Percentiles rank a stretch among this genome's conserved stretches.
phyloP scores from a whole-genome alignment of 192 early-diverging fungal genomes.

The Linnemannia hyalina region DNA sequence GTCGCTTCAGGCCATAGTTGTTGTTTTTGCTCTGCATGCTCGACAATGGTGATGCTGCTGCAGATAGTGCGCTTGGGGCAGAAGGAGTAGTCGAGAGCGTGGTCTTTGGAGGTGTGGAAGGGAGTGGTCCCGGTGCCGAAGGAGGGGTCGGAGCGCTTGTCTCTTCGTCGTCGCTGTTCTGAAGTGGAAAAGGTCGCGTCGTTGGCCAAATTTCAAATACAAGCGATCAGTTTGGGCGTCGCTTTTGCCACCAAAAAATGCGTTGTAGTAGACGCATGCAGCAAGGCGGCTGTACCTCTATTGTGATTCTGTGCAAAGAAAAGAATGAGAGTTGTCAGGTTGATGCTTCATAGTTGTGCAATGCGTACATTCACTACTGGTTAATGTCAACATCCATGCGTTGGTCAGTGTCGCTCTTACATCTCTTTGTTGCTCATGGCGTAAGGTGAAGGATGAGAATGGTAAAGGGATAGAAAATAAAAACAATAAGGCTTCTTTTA shows the following conservation, averaged over 20 bases:
- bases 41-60: neutral
- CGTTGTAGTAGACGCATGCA: too few species aligned
- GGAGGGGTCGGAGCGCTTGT: neutral
- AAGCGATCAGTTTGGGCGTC: neutral
- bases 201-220: neutral
- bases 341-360: neutral
- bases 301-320: constrained; percentile 5
- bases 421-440: constrained; percentile 1
- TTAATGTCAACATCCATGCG: neutral
- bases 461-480: neutral
- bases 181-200: neutral
- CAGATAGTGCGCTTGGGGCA: neutral
- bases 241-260: constrained; percentile 21
- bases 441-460: neutral
- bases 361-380: neutral
- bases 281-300: constrained; percentile 6
- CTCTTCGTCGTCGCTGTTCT: constrained; percentile 22
- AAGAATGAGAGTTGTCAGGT: neutral
- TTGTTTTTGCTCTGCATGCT: neutral
- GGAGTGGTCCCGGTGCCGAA: neutral
- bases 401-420: neutral
- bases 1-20: neutral
- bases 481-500: neutral
- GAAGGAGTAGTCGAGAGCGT: neutral
- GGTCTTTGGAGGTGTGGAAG: neutral